Base-by-base conservation (phyloP, 345 rosid species). In the Euphorbia pulcherrima region DNA sequence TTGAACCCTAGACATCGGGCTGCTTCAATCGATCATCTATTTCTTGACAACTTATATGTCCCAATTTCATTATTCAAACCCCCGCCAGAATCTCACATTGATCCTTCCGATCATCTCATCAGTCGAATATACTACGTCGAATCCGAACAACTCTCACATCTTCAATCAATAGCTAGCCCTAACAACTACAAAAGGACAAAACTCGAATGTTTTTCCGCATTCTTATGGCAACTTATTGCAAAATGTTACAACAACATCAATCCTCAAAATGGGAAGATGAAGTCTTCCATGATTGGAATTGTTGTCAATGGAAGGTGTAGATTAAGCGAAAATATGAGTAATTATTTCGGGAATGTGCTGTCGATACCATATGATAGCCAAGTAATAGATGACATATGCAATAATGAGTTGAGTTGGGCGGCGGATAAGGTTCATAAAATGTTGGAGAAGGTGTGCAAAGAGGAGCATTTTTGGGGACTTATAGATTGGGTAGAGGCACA, bases 401-500 rank as follows among this genome's bases (percentile, higher is more conserved):
- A 77, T 64, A 75, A 73, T 57, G 81, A 90, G 4, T 62, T 90
- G 20, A 71, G 76, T 73, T 79, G 77, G 80, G 87, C 85, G 66
- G 80, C 95, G 0, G 65, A 74, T 17, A 79, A 77, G 40, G 89
- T 88, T 30, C 97, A 86, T 62, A 71, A 76, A 2, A 74, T 84
- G 57, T 39, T 88, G 60, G 62, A 59, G 60, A 66, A 26, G 0
- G 78, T 83, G 7, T 74, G 58, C 17, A 85, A 84, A 0, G 65
- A 74, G 79, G 90, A 87, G 56, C 95, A 90, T 74, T 88, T 90
- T 72, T 65, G 85, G 75, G 85, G 83, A 16, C 72, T 90, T 66
- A 84, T 90, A 48, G 97, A 90, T 67, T 90, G 92, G 92, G 88
- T 90, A 18, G 92, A 90, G 76, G 83, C 81, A 3, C 84, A 58